Evolutionary conservation across 441 rosid species (phyloP), one percentile per base, ranked within the genome.

Genomic region (Adansonia madagascariensis): DNA sequence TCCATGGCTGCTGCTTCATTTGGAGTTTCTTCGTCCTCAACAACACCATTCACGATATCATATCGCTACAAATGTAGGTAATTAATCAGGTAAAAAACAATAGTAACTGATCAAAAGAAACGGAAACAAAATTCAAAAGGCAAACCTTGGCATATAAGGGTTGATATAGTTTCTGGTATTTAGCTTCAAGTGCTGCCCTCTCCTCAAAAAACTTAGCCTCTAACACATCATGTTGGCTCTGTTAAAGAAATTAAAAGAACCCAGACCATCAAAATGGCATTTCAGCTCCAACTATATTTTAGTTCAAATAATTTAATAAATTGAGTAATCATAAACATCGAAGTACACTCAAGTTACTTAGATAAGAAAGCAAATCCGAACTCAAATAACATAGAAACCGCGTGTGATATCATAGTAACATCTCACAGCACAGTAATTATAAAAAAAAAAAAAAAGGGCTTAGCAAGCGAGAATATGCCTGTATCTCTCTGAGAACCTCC

Each of bases 121-220:
- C 10, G 11, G n/a, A 27, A 68, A 72, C 18, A 35, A 59, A 44
- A 52, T 73, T 7, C n/a, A 10, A 31, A 39, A 57, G 4, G 74
- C 39, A 47, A 82, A 94, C 99, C 96, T 92, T 91, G 74, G 85
- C 63, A 73, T 94, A 94, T 8, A 89, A 76, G 41, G 99, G 99
- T 81, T 91, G 91, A 79, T 94, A 95, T 31, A 90, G 4, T 77
- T 89, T 90, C 73, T 94, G 97, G 71, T 94, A 94, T 67, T 90
- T 94, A n/a, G 95, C 95, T 83, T 96, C 97, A 12, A 94, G 89
- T 3, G 92, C 96, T 63, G 94, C 96, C 59, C 92, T 92, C 84
- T 96, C 99, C 86, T 92, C 96, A 39, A 92, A 90, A 79, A 96
- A 96, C 65, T 91, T 91, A 0, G 90, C 91, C 87, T 96, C 98